Evolutionary conservation across 305 asterid species (phyloP).

Genomic region (Solanum chacoense): DNA sequence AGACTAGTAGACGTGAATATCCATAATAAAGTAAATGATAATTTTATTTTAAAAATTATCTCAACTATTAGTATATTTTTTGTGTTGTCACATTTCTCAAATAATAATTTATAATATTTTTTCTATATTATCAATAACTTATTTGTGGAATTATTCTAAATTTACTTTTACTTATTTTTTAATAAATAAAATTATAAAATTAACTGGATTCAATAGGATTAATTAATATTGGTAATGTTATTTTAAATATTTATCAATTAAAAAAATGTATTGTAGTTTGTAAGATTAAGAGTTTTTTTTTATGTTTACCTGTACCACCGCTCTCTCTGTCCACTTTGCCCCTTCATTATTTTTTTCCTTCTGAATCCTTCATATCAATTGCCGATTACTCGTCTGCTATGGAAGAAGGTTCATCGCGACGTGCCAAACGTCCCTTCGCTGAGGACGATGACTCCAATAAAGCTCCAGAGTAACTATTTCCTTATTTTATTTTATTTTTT

Average conservation of each 20-base stretch:
- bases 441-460: constrained; percentile 6
- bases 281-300: neutral
- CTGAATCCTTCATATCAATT: neutral
- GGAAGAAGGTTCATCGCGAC: constrained; percentile 1
- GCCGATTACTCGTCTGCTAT: neutral
- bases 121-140: no score
- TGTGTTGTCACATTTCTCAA: neutral
- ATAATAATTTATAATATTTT: no score
- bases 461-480: neutral
- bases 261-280: neutral
- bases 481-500: neutral
- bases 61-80: neutral
- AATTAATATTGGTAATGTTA: neutral
- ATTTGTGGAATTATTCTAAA: no score
- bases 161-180: no score
- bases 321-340: neutral
- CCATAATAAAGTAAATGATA: neutral
- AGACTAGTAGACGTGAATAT: neutral
- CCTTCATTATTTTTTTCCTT: neutral
- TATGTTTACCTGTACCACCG: neutral
- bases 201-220: neutral
- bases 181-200: no score
- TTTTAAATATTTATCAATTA: neutral
- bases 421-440: neutral
- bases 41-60: no score